Percentiles rank a stretch among this genome's conserved stretches.
Evolutionary conservation across 2,329 filamentous ascomycete genomes (phyloP).

Genomic region (Alternaria dauci): DNA sequence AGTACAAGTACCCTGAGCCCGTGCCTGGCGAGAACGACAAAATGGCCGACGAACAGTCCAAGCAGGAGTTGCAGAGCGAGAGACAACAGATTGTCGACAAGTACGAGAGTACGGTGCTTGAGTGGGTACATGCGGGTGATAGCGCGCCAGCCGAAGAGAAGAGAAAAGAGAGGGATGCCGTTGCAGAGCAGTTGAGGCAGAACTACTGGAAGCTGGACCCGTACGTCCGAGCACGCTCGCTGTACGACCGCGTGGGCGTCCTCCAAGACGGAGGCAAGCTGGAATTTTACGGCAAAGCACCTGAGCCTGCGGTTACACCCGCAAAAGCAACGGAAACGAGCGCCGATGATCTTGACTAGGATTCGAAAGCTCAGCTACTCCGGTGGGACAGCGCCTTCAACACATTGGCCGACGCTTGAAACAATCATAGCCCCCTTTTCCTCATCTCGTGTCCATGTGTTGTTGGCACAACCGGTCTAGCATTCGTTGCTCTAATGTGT

Average conservation of each 20-base stretch:
- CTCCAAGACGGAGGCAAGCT: constrained; percentile 72
- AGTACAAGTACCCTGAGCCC: constrained; percentile 84
- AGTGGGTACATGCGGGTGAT: constrained; percentile 72
- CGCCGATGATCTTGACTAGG: constrained; percentile 49
- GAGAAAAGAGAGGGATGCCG: constrained; percentile 65
- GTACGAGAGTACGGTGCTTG: constrained; percentile 76
- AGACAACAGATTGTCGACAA: constrained; percentile 72
- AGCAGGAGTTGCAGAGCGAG: constrained; percentile 69
- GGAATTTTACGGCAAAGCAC: constrained; percentile 69
- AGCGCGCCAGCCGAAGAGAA: constrained; percentile 50
- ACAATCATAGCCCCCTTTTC: not conserved
- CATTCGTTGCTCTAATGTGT: constrained; percentile 6
- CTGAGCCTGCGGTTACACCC: constrained; percentile 17
- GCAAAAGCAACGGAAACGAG: constrained; percentile 33
- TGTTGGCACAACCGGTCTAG: not conserved
- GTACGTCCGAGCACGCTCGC: constrained; percentile 80
- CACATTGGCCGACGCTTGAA: constrained; percentile 5
- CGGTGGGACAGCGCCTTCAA: not conserved
- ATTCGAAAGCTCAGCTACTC: not conserved
- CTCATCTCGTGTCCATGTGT: not conserved
- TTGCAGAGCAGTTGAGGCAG: constrained; percentile 70
- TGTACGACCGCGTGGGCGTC: constrained; percentile 83
- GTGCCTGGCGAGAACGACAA: constrained; percentile 75
- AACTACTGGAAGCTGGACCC: constrained; percentile 93
- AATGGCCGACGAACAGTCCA: constrained; percentile 70